Percentiles rank a stretch among this genome's conserved stretches.
Conservation (phyloP, 129 eudicot genomes). For the Glebionis coronaria region DNA sequence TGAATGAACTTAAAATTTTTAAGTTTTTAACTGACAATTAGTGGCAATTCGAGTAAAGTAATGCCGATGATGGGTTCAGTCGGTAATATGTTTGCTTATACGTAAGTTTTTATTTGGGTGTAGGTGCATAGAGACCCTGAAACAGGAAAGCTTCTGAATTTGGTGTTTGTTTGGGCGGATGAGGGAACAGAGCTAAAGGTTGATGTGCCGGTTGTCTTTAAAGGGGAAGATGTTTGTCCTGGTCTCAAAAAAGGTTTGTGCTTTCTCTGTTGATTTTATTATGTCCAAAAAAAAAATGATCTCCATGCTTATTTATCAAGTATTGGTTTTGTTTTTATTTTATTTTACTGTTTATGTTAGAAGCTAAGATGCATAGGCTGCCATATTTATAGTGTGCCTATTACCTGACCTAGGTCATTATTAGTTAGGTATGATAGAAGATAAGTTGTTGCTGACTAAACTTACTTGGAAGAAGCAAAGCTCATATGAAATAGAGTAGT, state of each 20-base stretch:
- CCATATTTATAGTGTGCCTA: too few species aligned
- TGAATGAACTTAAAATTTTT: background rate
- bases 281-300: background rate
- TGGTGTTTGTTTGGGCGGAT: conserved; percentile 95
- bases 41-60: background rate
- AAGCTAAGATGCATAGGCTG: conserved; percentile 1
- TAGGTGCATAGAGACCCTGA: conserved; percentile 74
- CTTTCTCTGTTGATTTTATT: background rate
- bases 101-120: conserved; percentile 5
- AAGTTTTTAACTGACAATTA: background rate
- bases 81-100: background rate
- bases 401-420: background rate
- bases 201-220: conserved; percentile 79
- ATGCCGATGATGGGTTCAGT: conserved; percentile 6
- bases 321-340: background rate
- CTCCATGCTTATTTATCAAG: conserved; percentile 1
- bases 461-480: background rate
- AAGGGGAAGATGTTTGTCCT: conserved; percentile 76
- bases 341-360: conserved; percentile 5
- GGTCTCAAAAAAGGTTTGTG: conserved; percentile 81
- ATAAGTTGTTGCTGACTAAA: background rate
- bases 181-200: conserved; percentile 72
- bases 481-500: background rate
- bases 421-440: background rate
- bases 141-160: conserved; percentile 74